A percentile compares a stretch with the other conserved stretches of the same genome.
phyloP scores from a whole-genome alignment of 352 stramenopile genomes.

The Globisporangium nagaii region DNA sequence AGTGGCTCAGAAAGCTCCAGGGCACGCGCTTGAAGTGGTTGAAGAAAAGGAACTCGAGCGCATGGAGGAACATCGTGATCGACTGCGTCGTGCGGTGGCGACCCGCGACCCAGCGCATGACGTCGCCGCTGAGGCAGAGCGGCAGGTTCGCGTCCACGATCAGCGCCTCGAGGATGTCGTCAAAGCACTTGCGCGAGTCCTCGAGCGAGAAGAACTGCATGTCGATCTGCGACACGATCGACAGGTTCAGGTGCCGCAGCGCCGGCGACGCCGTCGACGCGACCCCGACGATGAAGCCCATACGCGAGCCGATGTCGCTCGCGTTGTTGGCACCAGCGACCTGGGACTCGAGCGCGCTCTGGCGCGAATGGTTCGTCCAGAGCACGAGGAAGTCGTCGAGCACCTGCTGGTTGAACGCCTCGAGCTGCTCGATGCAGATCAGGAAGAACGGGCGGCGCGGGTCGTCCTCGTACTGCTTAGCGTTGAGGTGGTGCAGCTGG shows the following conservation, averaged over 20 bases:
- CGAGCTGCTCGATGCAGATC: constrained; percentile 75
- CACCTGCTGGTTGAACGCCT: constrained; percentile 47
- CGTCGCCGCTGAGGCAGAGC: constrained; percentile 37
- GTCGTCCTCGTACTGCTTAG: constrained; percentile 1
- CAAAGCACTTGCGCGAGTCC: constrained; percentile 71
- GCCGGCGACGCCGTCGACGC: constrained; percentile 60
- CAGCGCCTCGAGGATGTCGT: constrained; percentile 67
- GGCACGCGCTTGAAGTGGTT: constrained; percentile 45
- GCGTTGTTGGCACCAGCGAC: background rate
- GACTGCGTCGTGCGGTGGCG: constrained; percentile 60
- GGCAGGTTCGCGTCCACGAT: constrained; percentile 62
- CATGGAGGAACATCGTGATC: constrained; percentile 53
- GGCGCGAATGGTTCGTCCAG: constrained; percentile 46
- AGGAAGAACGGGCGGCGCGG: constrained; percentile 38
- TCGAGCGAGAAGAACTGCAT: constrained; percentile 75
- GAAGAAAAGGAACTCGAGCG: constrained; percentile 56
- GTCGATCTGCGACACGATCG: constrained; percentile 45
- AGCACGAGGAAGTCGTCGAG: constrained; percentile 70
- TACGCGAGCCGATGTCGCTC: constrained; percentile 6
- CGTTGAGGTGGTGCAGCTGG: constrained; percentile 14
- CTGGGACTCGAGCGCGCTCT: background rate
- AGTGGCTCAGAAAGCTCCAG: constrained; percentile 64
- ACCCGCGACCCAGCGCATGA: constrained; percentile 39
- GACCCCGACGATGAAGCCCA: constrained; percentile 69
- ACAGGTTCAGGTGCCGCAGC: constrained; percentile 55